phyloP scores from a whole-genome alignment of 2,329 filamentous ascomycete species.

The Beauveria medogensis region DNA sequence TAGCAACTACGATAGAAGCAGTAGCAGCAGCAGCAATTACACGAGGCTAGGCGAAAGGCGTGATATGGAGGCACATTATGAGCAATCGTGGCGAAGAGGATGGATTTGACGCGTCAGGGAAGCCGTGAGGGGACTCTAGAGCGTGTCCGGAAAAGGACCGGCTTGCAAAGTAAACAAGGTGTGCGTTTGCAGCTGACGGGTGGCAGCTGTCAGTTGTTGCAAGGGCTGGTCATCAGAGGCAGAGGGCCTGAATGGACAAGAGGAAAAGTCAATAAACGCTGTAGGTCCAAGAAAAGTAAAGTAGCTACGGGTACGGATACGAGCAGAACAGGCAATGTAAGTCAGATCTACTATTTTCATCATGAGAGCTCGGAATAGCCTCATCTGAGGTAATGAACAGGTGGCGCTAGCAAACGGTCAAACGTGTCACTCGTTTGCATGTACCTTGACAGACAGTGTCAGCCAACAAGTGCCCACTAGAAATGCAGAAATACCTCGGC shows the following conservation, averaged over 20 bases:
- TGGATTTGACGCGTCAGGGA: neutral
- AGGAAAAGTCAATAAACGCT: neutral
- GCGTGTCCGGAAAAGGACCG: neutral
- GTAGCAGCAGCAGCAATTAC: neutral
- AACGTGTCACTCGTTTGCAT: neutral
- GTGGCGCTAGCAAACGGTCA: neutral
- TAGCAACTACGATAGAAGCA: neutral
- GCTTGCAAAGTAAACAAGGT: constrained; percentile 1
- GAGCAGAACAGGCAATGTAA: neutral
- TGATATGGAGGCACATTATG: neutral
- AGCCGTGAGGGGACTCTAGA: neutral
- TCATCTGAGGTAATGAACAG: neutral
- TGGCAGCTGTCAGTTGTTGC: neutral
- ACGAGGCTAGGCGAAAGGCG: constrained; percentile 1
- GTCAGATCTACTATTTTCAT: no score
- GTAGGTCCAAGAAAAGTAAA: neutral
- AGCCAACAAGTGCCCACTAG: neutral
- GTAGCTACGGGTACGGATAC: neutral
- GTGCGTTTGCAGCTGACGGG: constrained; percentile 1
- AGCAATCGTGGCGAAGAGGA: neutral
- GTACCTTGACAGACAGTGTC: neutral
- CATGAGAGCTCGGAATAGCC: neutral
- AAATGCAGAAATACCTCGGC: neutral
- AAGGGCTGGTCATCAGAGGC: neutral
- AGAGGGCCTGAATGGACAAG: neutral